Percentiles rank a stretch among this genome's conserved stretches.
phyloP scores from a whole-genome alignment of 192 early-diverging fungal genomes.

The Umbelopsis sp. region DNA sequence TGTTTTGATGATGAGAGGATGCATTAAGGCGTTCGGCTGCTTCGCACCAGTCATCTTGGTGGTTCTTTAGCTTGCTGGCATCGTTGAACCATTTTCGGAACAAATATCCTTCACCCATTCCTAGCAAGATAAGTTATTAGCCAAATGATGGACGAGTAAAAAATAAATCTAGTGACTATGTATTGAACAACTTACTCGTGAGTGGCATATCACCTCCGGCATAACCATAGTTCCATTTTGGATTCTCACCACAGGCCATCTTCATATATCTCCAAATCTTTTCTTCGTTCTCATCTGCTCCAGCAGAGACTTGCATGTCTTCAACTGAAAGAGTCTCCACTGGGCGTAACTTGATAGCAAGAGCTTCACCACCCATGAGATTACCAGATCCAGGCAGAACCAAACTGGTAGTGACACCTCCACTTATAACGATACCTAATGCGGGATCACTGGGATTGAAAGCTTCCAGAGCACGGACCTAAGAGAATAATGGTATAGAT shows the following conservation, averaged over 20 bases:
- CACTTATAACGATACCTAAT: conserved; percentile 47
- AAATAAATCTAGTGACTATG: no score
- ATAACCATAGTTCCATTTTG: conserved; percentile 47
- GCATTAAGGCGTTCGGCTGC: conserved; percentile 25
- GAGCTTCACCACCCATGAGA: conserved; percentile 66
- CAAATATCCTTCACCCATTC: conserved; percentile 40
- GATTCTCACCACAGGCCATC: conserved; percentile 74
- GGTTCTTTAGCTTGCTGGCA: conserved; percentile 36
- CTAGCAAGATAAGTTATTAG: conserved; percentile 9
- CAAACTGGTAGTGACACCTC: conserved; percentile 65
- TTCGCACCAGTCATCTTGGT: conserved; percentile 66
- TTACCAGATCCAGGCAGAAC: conserved; percentile 66
- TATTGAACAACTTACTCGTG: conserved; percentile 36
- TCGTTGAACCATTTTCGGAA: conserved; percentile 46
- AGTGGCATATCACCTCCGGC: conserved; percentile 29
- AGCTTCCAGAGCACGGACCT: conserved; percentile 53
- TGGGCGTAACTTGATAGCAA: conserved; percentile 51
- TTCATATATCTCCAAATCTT: conserved; percentile 62
- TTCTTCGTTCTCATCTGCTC: conserved; percentile 37
- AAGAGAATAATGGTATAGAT: not conserved
- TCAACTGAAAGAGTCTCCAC: conserved; percentile 43
- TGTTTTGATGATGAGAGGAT: not conserved
- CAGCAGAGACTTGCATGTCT: conserved; percentile 57
- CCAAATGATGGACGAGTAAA: no score
- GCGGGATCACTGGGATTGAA: conserved; percentile 56